A percentile compares a stretch with the other conserved stretches of the same genome.
Evolutionary conservation across 805 yeast species (phyloP).

Genomic region (Saturnispora zaruensis): DNA sequence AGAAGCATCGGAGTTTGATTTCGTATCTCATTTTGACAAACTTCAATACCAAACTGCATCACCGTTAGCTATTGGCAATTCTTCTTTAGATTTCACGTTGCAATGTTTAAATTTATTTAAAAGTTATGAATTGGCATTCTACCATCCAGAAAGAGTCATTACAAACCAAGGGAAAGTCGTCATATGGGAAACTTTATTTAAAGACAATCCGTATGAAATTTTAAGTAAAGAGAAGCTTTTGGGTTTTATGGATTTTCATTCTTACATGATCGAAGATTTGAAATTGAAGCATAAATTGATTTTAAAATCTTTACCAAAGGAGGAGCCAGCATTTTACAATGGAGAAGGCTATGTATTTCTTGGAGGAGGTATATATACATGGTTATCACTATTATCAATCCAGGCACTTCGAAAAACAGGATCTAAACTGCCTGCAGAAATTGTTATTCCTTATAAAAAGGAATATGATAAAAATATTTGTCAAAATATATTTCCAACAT

Average conservation of each 20-base stretch:
- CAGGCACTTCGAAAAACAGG: conserved; percentile 36
- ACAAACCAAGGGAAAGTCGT: conserved; percentile 18
- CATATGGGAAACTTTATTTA: conserved; percentile 17
- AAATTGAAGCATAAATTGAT: conserved; percentile 39
- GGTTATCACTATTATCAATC: conserved; percentile 33
- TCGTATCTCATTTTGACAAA: conserved; percentile 5
- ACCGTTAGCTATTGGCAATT: neutral
- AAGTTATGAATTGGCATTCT: conserved; percentile 9
- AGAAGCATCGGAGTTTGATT: conserved; percentile 8
- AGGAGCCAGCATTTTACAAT: conserved; percentile 20
- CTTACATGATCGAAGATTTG: conserved; percentile 38
- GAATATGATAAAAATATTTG: conserved; percentile 22
- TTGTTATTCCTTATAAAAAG: conserved; percentile 14
- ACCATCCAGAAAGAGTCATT: conserved; percentile 17
- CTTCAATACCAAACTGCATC: neutral
- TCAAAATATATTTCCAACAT: conserved; percentile 31
- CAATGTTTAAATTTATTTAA: conserved; percentile 11
- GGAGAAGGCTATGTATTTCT: conserved; percentile 32
- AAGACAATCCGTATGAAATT: conserved; percentile 15
- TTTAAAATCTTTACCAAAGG: conserved; percentile 37
- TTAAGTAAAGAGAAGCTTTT: conserved; percentile 7
- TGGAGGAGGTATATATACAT: conserved; percentile 38
- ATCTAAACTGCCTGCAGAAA: conserved; percentile 30
- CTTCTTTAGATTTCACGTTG: conserved; percentile 11
- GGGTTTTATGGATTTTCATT: conserved; percentile 22